These are phyloP conservation scores for Alternaria viburni DNA, from an alignment of 2,329 filamentous ascomycete species.

Conservation along the genomic window DNA sequence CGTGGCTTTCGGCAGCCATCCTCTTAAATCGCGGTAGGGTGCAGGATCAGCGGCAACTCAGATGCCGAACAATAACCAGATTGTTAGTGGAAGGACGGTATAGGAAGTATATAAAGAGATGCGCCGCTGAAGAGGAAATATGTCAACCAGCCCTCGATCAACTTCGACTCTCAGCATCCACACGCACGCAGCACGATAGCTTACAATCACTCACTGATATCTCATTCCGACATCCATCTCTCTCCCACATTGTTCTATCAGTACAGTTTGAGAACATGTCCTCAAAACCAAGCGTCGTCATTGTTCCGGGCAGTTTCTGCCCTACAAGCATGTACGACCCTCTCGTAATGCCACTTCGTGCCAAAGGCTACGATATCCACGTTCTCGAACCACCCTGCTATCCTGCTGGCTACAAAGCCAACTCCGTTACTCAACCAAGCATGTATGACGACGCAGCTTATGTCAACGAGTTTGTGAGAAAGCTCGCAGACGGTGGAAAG, in stretches of 20 bases:
- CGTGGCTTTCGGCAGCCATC: neutral
- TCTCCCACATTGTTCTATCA: neutral
- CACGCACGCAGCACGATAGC: neutral
- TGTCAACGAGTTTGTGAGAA: constrained; percentile 28
- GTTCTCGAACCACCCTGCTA: constrained; percentile 21
- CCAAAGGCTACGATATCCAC: constrained; percentile 22
- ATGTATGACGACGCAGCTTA: constrained; percentile 41
- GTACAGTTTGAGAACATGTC: constrained; percentile 2
- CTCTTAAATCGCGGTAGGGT: neutral
- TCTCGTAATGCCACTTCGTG: constrained; percentile 12
- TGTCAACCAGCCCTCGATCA: neutral
- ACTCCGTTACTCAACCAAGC: constrained; percentile 13
- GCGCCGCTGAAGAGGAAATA: neutral
- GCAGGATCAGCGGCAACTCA: neutral
- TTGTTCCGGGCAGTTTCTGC: constrained; percentile 37
- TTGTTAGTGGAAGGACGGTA: neutral
- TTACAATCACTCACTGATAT: neutral
- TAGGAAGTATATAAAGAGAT: neutral
- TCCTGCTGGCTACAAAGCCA: constrained; percentile 10
- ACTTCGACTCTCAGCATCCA: neutral
- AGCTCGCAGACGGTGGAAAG: constrained; percentile 40
- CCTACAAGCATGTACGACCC: constrained; percentile 18
- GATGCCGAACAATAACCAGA: neutral
- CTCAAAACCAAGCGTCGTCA: constrained; percentile 26
- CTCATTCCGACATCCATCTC: neutral